Evolutionary conservation across 257 asterid species (phyloP), one percentile per base, ranked within the genome.

Genomic region (Galeopsis tetrahit): DNA sequence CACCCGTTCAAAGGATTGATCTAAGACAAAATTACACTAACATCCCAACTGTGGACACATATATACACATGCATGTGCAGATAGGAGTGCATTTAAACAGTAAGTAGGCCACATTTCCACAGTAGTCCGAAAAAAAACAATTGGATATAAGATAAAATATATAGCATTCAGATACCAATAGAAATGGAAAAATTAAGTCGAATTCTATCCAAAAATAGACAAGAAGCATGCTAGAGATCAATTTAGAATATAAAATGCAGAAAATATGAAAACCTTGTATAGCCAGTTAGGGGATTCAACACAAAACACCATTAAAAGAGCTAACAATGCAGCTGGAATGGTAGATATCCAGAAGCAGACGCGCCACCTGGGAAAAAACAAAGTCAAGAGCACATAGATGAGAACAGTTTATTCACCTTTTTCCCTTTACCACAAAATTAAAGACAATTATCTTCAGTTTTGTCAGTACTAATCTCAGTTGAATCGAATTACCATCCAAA

Each of bases 251-350:
- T 42, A 14, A 56, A 77, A 14, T 34, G 67, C 39, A 17, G n/a
- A 71, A 59, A 35, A 63, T 14, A 28, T 14, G 39, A 71, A 68
- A 75, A 93, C 98, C 97, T 93, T 93, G 82, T 91, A 91, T 34
- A 93, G 84, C 98, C 98, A 91, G 49, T 83, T 88, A 13, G 98
- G 98, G 78, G 97, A 91, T 76, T 93, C 98, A 43, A 79, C 97
- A 81, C 98, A 93, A 77, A 87, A 93, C 78, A 78, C 80, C 96
- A 93, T 93, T 35, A 84, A 78, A 69, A 93, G 73, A 73, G 85
- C 92, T 58, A 93, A 89, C 66, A 84, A 14, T 9, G 86, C 81
- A 80, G 98, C 96, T 7, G 98, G 98, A 79, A 91, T 58, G 39
- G 82, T 71, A 63, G 98, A 89, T 65, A 84, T 62, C 97, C 96